A percentile compares a stretch with the other conserved stretches of the same genome.
These are phyloP conservation scores for Mrakia gelida DNA, from an alignment of 768 basidiomycete genomes.

Conservation along the genomic window DNA sequence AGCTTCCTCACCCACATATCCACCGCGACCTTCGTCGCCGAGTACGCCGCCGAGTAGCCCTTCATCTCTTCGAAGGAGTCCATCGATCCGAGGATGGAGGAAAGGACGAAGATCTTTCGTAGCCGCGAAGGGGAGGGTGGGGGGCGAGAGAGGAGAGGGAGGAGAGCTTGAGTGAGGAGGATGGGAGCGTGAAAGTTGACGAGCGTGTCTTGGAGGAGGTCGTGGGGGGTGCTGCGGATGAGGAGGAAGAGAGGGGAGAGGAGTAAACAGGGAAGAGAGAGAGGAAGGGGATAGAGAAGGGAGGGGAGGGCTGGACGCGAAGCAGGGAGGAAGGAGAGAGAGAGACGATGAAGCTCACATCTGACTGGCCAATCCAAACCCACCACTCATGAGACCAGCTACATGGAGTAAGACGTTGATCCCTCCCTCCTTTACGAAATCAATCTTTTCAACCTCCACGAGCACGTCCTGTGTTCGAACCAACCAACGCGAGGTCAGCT, in stretches of 20 bases:
- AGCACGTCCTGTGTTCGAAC: background rate
- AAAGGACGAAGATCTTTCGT: background rate
- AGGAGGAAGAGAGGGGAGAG: too few species aligned
- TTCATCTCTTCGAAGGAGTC: constrained; percentile 3
- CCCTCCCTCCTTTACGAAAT: background rate
- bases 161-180: constrained; percentile 9
- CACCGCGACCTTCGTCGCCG: constrained; percentile 1
- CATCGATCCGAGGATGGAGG: constrained; percentile 2
- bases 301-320: background rate
- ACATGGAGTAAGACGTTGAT: background rate
- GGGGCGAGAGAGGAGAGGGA: background rate
- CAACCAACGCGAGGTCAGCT: background rate
- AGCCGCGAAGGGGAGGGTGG: background rate
- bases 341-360: background rate
- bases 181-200: constrained; percentile 1
- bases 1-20: constrained; percentile 9
- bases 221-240: background rate
- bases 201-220: background rate
- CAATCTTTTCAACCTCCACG: background rate
- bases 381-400: background rate
- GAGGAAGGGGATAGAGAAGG: background rate
- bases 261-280: background rate
- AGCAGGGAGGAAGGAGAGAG: background rate
- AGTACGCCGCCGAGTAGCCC: constrained; percentile 7
- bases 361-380: background rate